Evolutionary conservation across 163 green algal species (phyloP), one percentile per base, ranked within the genome.

Genomic region (Prototheca stagnorum): DNA sequence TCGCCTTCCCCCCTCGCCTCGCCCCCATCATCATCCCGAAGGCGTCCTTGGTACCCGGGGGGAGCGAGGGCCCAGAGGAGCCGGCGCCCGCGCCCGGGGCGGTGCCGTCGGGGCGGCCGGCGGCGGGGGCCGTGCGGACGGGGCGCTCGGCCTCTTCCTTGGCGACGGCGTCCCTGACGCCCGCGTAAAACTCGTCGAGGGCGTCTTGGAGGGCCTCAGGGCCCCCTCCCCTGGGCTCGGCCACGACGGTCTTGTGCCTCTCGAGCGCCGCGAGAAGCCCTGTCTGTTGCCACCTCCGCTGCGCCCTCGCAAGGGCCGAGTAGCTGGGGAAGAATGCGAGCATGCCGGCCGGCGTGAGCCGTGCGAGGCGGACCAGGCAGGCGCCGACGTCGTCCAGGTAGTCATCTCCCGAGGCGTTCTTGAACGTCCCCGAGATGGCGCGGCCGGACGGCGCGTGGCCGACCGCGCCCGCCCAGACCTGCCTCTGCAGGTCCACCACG

Each of bases 311-410:
- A 59, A 97, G 57, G 26, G 88, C 53, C 17, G 44, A 57, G 62
- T 95, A 96, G 26, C 75, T 87, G 12, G 88, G 75, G 43, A 98
- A 82, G 67, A 98, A 98, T 17, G 93, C 63, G 44, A 98, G 78
- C 47, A 98, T 53, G 16, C 88, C 88, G 57, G 90, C 81, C 16
- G 88, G 88, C 21, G 92, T 73, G 6, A 76, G 35, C 9, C 59
- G 49, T 7, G 62, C 64, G 47, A 77, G 73, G 53, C 79, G 75
- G 31, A 81, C 59, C 17, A 93, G 51, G 12, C 57, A 61, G 21
- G 74, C 61, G 14, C 79, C 81, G 25, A 94, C 56, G 28, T 79
- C 68, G 43, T 82, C 73, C 44, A 72, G 67, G 51, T 74, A 67
- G 12, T 16, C 31, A 31, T 42, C 28, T 5, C 6, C 37, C 6